Evolutionary conservation across 345 rosid genomes (phyloP).

Genomic region (Syzygium grande): DNA sequence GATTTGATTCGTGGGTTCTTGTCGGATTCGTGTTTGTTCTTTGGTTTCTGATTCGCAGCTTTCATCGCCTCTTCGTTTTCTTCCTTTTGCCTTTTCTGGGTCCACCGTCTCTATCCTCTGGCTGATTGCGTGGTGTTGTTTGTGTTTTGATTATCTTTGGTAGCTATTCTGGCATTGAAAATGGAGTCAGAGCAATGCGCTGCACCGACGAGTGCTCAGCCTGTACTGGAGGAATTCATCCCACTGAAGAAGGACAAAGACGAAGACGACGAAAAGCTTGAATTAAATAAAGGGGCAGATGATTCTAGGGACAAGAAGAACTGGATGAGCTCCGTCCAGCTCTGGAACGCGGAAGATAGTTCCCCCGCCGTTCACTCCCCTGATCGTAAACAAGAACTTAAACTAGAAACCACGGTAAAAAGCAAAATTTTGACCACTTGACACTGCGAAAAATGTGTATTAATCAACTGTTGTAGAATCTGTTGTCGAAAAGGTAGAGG

Average conservation of each 20-base stretch:
- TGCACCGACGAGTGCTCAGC: slow-evolving; percentile 9
- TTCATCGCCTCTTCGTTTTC: background rate
- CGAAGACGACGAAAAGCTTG: slow-evolving; percentile 15
- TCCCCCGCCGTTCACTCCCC: slow-evolving; percentile 1
- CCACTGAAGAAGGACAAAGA: slow-evolving; percentile 36
- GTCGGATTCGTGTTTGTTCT: background rate
- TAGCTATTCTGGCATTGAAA: slow-evolving; percentile 59
- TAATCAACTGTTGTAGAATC: background rate
- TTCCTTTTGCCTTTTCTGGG: background rate
- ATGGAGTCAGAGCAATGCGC: slow-evolving; percentile 40
- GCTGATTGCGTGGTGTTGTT: background rate
- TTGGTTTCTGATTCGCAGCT: background rate
- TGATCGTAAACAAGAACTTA: slow-evolving; percentile 25
- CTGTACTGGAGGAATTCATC: slow-evolving; percentile 71
- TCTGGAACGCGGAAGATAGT: slow-evolving; percentile 41
- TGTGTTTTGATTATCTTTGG: slow-evolving; percentile 7
- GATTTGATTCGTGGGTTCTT: background rate
- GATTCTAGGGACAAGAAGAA: slow-evolving; percentile 50
- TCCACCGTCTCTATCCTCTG: background rate
- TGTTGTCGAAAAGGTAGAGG: background rate
- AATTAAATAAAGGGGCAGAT: slow-evolving; percentile 15
- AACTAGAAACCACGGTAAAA: slow-evolving; percentile 45
- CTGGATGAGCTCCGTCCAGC: slow-evolving; percentile 72
- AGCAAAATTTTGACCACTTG: background rate
- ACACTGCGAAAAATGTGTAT: background rate